Base-by-base conservation (phyloP, 2,329 filamentous ascomycete species). In the Fusarium sp. region DNA sequence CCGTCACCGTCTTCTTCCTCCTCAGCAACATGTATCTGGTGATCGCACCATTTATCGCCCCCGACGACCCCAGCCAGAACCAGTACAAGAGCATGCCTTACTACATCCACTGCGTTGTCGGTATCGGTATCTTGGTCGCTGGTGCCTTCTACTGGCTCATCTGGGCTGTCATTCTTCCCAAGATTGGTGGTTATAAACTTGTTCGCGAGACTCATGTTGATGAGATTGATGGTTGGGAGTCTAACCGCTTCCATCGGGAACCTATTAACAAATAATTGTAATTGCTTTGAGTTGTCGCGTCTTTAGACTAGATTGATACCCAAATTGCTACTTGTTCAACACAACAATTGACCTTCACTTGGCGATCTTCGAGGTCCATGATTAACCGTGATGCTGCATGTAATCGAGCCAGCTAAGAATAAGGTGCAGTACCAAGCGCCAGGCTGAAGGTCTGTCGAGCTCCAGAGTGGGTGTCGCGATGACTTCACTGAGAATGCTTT, bases 171-270 rank as follows among this genome's bases (percentile, higher is more conserved):
- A 73, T 89, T 9, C 69, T 89, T 39, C 88, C 88, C 60, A 84
- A 82, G 75, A 67, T 89, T 37, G 87, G 87, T 19, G 76, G 77
- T 0, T 90, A 92, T 74, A 83, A 88, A 73, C 82, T 92, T 15
- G 83, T 89, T 5, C 84, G 86, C 62, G 86, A 90, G 79, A 84
- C 82, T 0, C 78, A 85, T 4, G 79, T 91, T 12, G 87, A 89
- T 67, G 84, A 84, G 0, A 84, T 88, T 45, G 90, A 92, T 77
- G 89, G 90, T 4, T 92, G 90, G 90, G 89, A 89, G 73, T 82
- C 87, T 37, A 88, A 82, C 60, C 83, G 87, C 5, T 90, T 91
- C 75, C 79, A 83, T 5, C 83, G 78, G 63, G 78, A 82, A 68
- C 85, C 87, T 10, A 60, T 68, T n/a, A 21, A 66, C 23, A 57